phyloP scores from a whole-genome alignment of 1,284 basidiomycete species.

The Butyriboletus appendiculatus region DNA sequence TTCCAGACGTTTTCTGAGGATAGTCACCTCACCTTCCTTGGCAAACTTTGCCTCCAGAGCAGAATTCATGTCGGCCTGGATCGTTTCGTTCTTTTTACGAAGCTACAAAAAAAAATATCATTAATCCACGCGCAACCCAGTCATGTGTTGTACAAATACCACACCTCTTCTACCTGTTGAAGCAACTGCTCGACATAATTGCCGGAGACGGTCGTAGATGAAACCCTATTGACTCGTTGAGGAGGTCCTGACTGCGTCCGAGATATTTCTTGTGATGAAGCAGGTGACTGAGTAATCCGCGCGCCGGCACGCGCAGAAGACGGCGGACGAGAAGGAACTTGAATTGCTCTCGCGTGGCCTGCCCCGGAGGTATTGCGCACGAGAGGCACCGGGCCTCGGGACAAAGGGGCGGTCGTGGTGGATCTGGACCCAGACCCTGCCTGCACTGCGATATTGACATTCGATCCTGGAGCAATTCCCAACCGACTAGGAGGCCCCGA shows the following conservation, averaged over 20 bases:
- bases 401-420: constrained; percentile 4
- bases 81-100: constrained; percentile 45
- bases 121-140: constrained; percentile 7
- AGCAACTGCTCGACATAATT: constrained; percentile 34
- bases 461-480: constrained; percentile 8
- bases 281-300: constrained; percentile 15
- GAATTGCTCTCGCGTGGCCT: constrained; percentile 13
- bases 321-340: constrained; percentile 14
- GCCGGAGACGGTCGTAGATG: constrained; percentile 3
- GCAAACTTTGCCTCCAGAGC: constrained; percentile 28
- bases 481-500: constrained; percentile 10
- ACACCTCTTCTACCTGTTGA: constrained; percentile 50
- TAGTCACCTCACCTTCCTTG: constrained; percentile 36
- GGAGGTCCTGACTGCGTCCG: constrained; percentile 14
- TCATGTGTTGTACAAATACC: constrained; percentile 16
- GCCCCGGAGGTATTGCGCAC: constrained; percentile 12
- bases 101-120: constrained; percentile 41
- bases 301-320: constrained; percentile 15
- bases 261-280: constrained; percentile 24
- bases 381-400: constrained; percentile 12
- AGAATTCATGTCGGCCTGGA: constrained; percentile 28
- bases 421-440: constrained; percentile 6
- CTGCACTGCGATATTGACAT: constrained; percentile 1
- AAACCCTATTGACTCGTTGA: constrained; percentile 10
- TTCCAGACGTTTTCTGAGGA: constrained; percentile 34